phyloP scores from a whole-genome alignment of 768 basidiomycete genomes.

The Tylopilus intermedius region DNA sequence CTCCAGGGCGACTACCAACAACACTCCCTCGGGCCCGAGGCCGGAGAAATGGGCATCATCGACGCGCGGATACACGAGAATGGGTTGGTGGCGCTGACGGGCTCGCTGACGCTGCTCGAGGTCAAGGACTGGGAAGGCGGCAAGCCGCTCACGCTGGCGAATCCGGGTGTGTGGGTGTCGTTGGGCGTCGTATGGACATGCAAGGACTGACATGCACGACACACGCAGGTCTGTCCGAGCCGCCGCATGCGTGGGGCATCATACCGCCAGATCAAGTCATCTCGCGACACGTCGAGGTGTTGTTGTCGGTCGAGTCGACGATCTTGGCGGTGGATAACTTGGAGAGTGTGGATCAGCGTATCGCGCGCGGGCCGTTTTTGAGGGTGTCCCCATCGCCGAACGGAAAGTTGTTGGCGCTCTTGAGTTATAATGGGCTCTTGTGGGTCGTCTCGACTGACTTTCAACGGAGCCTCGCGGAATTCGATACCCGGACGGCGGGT shows the following conservation, averaged over 20 bases:
- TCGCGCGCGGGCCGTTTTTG: conserved; percentile 84
- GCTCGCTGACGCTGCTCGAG: conserved; percentile 71
- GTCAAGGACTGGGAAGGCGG: conserved; percentile 86
- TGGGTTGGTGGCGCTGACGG: conserved; percentile 83
- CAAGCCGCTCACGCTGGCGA: conserved; percentile 66
- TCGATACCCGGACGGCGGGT: conserved; percentile 59
- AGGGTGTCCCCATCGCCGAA: conserved; percentile 89
- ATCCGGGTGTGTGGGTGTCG: conserved; percentile 52
- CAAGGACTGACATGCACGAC: conserved; percentile 1
- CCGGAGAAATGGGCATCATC: conserved; percentile 74
- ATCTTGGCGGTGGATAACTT: conserved; percentile 85
- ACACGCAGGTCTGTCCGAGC: conserved; percentile 60
- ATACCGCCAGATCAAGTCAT: conserved; percentile 88
- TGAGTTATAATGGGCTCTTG: conserved; percentile 66
- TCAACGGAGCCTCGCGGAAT: conserved; percentile 82
- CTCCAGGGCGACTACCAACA: conserved; percentile 83
- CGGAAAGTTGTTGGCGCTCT: conserved; percentile 83
- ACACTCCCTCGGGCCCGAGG: conserved; percentile 77
- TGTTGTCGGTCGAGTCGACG: conserved; percentile 76
- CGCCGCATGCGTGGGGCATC: conserved; percentile 80
- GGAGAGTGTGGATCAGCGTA: conserved; percentile 81
- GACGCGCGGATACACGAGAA: conserved; percentile 83
- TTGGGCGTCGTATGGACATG: conserved; percentile 4
- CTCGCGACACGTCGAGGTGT: conserved; percentile 84
- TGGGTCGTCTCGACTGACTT: conserved; percentile 98